A percentile compares a stretch with the other conserved stretches of the same genome.
Conservation (phyloP, 2,329 filamentous ascomycete species). For the Aspergillus ochraceus region DNA sequence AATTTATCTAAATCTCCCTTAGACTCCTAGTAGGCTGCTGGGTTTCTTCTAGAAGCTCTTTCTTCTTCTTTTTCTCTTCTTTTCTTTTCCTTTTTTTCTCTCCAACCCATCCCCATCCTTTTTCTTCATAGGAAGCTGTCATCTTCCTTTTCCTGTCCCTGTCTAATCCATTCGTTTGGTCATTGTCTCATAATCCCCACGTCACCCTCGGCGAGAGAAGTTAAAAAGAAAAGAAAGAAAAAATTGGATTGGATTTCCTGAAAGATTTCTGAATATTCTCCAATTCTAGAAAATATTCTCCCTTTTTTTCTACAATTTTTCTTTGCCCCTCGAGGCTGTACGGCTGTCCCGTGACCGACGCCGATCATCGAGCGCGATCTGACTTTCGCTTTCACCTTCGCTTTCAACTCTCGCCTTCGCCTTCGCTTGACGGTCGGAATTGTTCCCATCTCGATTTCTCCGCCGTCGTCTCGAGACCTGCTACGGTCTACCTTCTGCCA, state of each 20-base stretch:
- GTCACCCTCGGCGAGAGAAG: neutral
- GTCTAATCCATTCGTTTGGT: neutral
- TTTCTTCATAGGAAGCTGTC: neutral
- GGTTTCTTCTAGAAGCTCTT: slow-evolving; percentile 1
- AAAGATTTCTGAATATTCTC: neutral
- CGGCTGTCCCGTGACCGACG: slow-evolving; percentile 14
- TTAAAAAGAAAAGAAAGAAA: neutral
- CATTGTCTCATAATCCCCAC: neutral
- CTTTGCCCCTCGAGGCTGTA: neutral
- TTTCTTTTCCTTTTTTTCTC: neutral
- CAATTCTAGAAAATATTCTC: neutral
- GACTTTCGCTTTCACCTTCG: slow-evolving; percentile 3
- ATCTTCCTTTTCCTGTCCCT: neutral
- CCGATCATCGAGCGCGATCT: slow-evolving; percentile 7
- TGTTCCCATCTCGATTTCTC: slow-evolving; percentile 3
- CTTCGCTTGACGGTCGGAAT: slow-evolving; percentile 4
- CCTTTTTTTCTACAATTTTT: slow-evolving; percentile 1
- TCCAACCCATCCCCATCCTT: neutral
- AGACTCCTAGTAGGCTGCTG: neutral
- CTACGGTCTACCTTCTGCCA: neutral
- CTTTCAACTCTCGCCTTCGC: slow-evolving; percentile 1
- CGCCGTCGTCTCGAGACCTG: neutral
- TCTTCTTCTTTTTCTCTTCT: neutral
- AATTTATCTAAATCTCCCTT: neutral
- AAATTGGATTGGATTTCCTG: neutral